Conservation (phyloP, 306 rosid genomes). For the Cicer judaicum region DNA sequence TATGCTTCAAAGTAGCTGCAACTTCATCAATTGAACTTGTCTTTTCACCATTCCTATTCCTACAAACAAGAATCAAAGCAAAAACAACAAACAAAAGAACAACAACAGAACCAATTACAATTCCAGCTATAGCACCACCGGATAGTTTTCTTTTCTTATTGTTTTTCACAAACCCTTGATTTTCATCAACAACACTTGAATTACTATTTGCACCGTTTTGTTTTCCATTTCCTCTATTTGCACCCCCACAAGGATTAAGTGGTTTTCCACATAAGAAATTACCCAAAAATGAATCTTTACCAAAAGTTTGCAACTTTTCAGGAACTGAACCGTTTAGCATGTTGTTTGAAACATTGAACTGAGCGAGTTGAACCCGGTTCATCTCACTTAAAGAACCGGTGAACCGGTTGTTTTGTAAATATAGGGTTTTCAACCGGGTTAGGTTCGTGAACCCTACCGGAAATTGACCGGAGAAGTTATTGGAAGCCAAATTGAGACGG, state of each 20-base stretch:
- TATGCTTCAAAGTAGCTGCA: constrained; percentile 41
- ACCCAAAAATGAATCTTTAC: constrained; percentile 56
- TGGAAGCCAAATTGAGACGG: constrained; percentile 58
- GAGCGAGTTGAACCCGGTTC: constrained; percentile 45
- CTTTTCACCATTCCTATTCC: constrained; percentile 53
- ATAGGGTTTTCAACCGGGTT: constrained; percentile 56
- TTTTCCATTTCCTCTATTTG: constrained; percentile 17
- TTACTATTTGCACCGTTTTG: constrained; percentile 16
- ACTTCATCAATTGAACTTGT: constrained; percentile 51
- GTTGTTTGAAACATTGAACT: constrained; percentile 66
- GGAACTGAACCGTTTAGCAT: constrained; percentile 64
- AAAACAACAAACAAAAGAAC: constrained; percentile 53
- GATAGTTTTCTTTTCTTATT: constrained; percentile 51
- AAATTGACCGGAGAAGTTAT: constrained; percentile 58
- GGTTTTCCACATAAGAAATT: constrained; percentile 64
- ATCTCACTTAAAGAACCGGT: constrained; percentile 52
- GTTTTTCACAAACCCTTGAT: constrained; percentile 30
- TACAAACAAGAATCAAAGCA: constrained; percentile 54
- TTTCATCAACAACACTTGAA: constrained; percentile 39
- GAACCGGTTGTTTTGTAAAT: constrained; percentile 56
- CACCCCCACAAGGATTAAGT: constrained; percentile 52
- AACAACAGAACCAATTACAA: constrained; percentile 62
- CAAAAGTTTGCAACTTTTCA: constrained; percentile 48
- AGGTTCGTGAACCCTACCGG: constrained; percentile 50
- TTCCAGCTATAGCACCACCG: constrained; percentile 68